Conservation (phyloP, 2,329 filamentous ascomycete species). For the Calonectria pseudoturangicola region DNA sequence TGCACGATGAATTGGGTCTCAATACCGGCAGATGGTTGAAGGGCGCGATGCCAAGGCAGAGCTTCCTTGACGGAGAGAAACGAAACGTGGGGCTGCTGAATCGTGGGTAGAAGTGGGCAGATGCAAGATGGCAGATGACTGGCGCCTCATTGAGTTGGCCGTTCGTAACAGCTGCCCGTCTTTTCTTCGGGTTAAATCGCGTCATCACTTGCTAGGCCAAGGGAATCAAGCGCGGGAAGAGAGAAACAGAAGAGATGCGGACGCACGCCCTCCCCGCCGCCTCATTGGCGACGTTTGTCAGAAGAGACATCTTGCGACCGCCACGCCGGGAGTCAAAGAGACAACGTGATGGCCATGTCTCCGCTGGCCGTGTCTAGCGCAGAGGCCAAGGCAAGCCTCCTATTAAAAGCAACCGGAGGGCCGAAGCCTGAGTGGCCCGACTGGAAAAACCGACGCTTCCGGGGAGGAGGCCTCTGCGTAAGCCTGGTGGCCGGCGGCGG, state of each 20-base stretch:
- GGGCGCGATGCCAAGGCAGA: constrained; percentile 11
- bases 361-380: constrained; percentile 20
- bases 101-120: constrained; percentile 31
- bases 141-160: constrained; percentile 11
- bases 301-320: constrained; percentile 34
- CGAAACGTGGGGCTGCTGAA: constrained; percentile 25
- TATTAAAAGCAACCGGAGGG: neutral
- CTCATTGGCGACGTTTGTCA: constrained; percentile 12
- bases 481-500: constrained; percentile 37
- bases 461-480: constrained; percentile 2
- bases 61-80: constrained; percentile 1
- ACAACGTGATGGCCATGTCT: constrained; percentile 37
- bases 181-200: constrained; percentile 3
- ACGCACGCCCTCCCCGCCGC: neutral
- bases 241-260: neutral
- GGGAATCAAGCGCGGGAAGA: neutral
- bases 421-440: constrained; percentile 16
- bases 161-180: neutral
- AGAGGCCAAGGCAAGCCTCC: constrained; percentile 35
- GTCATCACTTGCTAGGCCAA: neutral
- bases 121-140: constrained; percentile 32
- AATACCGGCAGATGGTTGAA: constrained; percentile 1
- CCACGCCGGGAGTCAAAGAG: constrained; percentile 26
- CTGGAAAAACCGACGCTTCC: constrained; percentile 5
- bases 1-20: constrained; percentile 3